A percentile compares a stretch with the other conserved stretches of the same genome.
Evolutionary conservation across 768 basidiomycete species (phyloP).

Genomic region (Mycena sanguinolenta): DNA sequence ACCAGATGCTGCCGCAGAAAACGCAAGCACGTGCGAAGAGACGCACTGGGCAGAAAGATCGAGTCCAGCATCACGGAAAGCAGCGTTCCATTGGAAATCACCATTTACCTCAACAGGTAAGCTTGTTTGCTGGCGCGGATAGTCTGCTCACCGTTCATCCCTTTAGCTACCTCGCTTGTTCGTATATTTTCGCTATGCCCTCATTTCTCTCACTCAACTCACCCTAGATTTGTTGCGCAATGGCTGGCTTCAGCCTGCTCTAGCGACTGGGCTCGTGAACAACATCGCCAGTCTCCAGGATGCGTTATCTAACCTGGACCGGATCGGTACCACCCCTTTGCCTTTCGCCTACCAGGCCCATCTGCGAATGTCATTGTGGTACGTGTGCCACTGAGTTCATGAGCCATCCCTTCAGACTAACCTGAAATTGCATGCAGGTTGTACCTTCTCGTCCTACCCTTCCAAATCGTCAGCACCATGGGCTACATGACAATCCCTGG

Average conservation of each 20-base stretch:
- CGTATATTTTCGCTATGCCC: neutral
- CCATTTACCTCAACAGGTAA: slow-evolving; percentile 66
- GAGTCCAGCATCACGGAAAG: slow-evolving; percentile 60
- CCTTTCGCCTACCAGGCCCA: slow-evolving; percentile 82
- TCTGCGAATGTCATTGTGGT: slow-evolving; percentile 73
- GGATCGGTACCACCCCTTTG: slow-evolving; percentile 74
- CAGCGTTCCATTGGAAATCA: slow-evolving; percentile 74
- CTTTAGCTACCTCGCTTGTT: slow-evolving; percentile 35
- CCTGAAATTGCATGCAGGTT: slow-evolving; percentile 48
- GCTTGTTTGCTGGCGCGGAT: slow-evolving; percentile 23
- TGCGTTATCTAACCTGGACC: slow-evolving; percentile 69
- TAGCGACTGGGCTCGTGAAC: slow-evolving; percentile 64
- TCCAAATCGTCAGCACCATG: slow-evolving; percentile 62
- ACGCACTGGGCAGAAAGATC: slow-evolving; percentile 42
- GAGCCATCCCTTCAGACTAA: neutral
- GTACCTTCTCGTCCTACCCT: slow-evolving; percentile 56
- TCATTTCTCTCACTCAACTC: neutral
- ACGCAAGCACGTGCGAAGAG: slow-evolving; percentile 32
- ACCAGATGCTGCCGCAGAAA: slow-evolving; percentile 42
- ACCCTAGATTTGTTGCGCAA: slow-evolving; percentile 57
- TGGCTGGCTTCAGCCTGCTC: slow-evolving; percentile 63
- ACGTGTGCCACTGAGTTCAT: slow-evolving; percentile 33
- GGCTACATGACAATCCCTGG: slow-evolving; percentile 69
- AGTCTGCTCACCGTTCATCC: slow-evolving; percentile 10
- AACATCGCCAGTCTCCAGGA: slow-evolving; percentile 67